phyloP scores from a whole-genome alignment of 208 protist genomes.

The Trypanosoma theileri region DNA sequence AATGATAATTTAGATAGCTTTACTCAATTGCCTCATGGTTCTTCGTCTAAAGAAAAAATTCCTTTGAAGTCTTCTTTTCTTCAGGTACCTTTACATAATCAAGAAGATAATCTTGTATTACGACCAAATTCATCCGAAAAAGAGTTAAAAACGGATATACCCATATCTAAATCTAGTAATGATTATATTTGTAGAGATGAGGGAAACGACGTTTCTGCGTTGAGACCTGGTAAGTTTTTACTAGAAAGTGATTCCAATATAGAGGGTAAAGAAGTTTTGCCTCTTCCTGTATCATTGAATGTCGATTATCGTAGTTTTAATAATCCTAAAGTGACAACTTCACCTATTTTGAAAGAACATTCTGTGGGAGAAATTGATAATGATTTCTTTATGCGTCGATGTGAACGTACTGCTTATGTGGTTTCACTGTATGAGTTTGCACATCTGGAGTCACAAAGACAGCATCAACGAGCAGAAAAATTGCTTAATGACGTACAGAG shows the following conservation, averaged over 20 bases:
- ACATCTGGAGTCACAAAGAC: slow-evolving; percentile 19
- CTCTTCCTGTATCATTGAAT: not conserved
- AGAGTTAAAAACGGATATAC: not conserved
- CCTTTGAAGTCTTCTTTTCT: not conserved
- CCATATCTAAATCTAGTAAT: not conserved
- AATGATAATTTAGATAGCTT: no score
- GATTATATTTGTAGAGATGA: not conserved
- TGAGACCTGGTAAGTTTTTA: not conserved
- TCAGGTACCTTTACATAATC: not conserved
- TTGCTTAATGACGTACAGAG: slow-evolving; percentile 5
- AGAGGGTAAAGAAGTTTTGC: not conserved
- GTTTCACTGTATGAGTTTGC: slow-evolving; percentile 27
- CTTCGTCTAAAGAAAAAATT: not conserved
- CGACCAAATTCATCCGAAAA: not conserved
- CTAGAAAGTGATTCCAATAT: not conserved
- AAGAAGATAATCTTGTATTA: not conserved
- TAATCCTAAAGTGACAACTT: not conserved
- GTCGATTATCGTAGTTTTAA: slow-evolving; percentile 3
- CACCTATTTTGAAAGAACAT: not conserved
- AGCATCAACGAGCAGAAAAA: slow-evolving; percentile 14
- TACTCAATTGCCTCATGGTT: no score
- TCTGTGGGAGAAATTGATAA: slow-evolving; percentile 1
- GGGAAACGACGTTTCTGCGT: not conserved
- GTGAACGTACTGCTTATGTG: slow-evolving; percentile 22
- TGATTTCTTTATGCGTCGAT: not conserved